Evolutionary conservation across 805 yeast genomes (phyloP).

Genomic region (Yamadazyma phyllophila): DNA sequence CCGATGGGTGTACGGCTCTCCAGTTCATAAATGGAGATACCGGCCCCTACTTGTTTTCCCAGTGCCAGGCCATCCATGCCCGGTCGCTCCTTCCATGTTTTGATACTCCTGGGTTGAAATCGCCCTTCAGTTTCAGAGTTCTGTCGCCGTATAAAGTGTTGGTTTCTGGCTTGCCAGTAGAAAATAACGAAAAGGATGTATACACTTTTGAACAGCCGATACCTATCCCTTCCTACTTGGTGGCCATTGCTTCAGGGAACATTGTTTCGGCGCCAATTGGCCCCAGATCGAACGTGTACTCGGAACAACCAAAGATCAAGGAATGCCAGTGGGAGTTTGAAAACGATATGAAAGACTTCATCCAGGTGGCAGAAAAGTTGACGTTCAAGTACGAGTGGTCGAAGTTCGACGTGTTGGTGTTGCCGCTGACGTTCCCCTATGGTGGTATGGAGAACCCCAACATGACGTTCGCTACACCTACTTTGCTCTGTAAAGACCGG

Average conservation of each 20-base stretch:
- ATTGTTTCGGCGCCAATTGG: constrained; percentile 29
- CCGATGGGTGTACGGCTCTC: constrained; percentile 31
- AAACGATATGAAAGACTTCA: constrained; percentile 33
- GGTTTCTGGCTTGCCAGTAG: constrained; percentile 30
- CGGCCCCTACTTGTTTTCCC: constrained; percentile 35
- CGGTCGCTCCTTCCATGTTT: constrained; percentile 36
- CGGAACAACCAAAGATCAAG: constrained; percentile 25
- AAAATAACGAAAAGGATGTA: constrained; percentile 11
- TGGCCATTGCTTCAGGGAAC: constrained; percentile 35
- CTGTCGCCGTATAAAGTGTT: constrained; percentile 24
- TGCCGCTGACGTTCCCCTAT: constrained; percentile 33
- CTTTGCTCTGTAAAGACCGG: constrained; percentile 32
- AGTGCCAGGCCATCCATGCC: constrained; percentile 37
- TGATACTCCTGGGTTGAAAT: constrained; percentile 35
- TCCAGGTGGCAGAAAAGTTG: constrained; percentile 32
- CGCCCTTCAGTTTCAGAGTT: constrained; percentile 25
- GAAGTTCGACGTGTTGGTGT: constrained; percentile 32
- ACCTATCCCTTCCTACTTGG: constrained; percentile 35
- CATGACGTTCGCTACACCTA: constrained; percentile 34
- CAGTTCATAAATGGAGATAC: constrained; percentile 35
- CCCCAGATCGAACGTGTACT: constrained; percentile 31
- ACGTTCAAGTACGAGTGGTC: constrained; percentile 35
- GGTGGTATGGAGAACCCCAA: constrained; percentile 43
- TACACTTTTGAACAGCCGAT: constrained; percentile 32
- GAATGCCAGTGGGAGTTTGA: constrained; percentile 36